These are phyloP conservation scores for Collariella sp. DNA, from an alignment of 495 filamentous ascomycete genomes.

Conservation along the genomic window DNA sequence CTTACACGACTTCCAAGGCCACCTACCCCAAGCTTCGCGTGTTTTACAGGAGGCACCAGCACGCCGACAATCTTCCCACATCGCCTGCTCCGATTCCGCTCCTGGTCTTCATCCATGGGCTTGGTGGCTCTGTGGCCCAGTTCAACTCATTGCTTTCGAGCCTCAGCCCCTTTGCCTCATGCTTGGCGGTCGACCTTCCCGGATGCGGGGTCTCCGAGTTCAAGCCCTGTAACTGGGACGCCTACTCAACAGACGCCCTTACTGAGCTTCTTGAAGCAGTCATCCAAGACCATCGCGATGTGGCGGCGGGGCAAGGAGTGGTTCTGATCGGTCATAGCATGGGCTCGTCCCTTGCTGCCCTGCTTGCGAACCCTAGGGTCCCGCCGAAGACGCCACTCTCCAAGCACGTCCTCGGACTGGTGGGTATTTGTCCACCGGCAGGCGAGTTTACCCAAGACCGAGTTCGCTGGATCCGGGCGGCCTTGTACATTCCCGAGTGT, in stretches of 20 bases:
- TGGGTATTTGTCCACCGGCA: slow-evolving; percentile 72
- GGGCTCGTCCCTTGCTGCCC: slow-evolving; percentile 69
- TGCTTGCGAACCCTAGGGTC: slow-evolving; percentile 58
- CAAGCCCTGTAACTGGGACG: slow-evolving; percentile 59
- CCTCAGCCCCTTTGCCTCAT: slow-evolving; percentile 76
- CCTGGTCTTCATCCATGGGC: slow-evolving; percentile 83
- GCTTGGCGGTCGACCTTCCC: slow-evolving; percentile 81
- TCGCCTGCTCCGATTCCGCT: slow-evolving; percentile 68
- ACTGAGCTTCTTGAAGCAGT: slow-evolving; percentile 62
- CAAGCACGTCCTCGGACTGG: slow-evolving; percentile 60
- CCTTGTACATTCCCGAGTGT: slow-evolving; percentile 57
- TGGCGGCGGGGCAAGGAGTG: slow-evolving; percentile 59
- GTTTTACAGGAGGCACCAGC: slow-evolving; percentile 74
- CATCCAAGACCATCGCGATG: slow-evolving; percentile 62
- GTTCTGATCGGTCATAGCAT: slow-evolving; percentile 83
- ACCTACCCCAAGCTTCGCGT: slow-evolving; percentile 73
- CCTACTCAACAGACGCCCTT: slow-evolving; percentile 70
- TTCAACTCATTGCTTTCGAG: slow-evolving; percentile 76
- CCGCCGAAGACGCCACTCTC: slow-evolving; percentile 38
- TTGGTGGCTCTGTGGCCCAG: slow-evolving; percentile 83
- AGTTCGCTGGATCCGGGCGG: slow-evolving; percentile 41
- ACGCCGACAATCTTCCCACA: slow-evolving; percentile 65
- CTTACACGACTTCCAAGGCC: slow-evolving; percentile 59
- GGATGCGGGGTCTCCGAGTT: slow-evolving; percentile 78
- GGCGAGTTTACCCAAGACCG: slow-evolving; percentile 49